phyloP scores from a whole-genome alignment of 2,329 filamentous ascomycete species.

The Akanthomyces dipterigenus region DNA sequence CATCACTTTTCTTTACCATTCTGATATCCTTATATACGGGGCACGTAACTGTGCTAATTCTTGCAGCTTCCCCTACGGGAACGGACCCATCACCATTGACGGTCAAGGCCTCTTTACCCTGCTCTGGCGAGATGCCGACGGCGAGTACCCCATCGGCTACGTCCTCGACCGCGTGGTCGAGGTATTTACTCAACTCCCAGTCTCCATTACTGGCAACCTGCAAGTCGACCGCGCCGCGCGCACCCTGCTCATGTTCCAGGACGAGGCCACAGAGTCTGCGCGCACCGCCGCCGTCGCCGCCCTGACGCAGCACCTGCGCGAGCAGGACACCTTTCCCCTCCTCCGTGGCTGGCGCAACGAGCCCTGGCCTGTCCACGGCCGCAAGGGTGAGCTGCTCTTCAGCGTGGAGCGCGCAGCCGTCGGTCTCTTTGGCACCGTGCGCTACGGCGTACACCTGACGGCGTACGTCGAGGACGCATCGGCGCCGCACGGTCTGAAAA shows the following conservation, averaged over 20 bases:
- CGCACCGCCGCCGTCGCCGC: constrained; percentile 51
- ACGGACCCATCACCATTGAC: constrained; percentile 52
- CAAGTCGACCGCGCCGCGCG: constrained; percentile 50
- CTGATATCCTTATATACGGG: neutral
- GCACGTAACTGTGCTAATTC: neutral
- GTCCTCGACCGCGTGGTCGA: constrained; percentile 45
- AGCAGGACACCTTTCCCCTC: constrained; percentile 65
- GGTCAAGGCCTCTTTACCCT: constrained; percentile 57
- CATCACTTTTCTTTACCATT: neutral
- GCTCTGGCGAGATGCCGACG: constrained; percentile 55
- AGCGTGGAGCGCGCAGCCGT: constrained; percentile 71
- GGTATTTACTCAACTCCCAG: constrained; percentile 41
- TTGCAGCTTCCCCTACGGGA: constrained; percentile 68
- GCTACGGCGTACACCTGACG: constrained; percentile 77
- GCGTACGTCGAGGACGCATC: constrained; percentile 51
- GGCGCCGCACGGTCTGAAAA: constrained; percentile 51
- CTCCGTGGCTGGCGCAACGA: constrained; percentile 77
- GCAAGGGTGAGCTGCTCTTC: constrained; percentile 56
- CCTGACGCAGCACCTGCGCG: constrained; percentile 61
- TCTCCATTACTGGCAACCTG: constrained; percentile 52
- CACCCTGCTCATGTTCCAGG: constrained; percentile 57
- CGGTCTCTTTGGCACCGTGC: constrained; percentile 66
- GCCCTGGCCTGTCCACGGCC: constrained; percentile 69
- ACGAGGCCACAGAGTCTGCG: constrained; percentile 48
- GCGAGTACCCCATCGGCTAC: constrained; percentile 58